Evolutionary conservation across 768 basidiomycete genomes (phyloP).

Genomic region (Calocybe gangraenosa): DNA sequence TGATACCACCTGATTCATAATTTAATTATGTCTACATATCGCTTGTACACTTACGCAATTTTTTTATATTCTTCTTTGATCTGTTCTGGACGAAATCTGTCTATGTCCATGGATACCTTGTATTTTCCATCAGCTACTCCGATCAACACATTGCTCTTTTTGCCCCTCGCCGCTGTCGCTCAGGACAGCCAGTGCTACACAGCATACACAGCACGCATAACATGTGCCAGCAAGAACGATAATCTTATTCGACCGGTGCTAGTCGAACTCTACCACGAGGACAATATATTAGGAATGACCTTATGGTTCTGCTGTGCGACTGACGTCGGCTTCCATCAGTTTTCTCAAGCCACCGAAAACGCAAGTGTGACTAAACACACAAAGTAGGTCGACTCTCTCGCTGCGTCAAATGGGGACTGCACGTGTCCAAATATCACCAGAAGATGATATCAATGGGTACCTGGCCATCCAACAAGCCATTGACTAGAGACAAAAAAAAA

Average conservation of each 20-base stretch:
- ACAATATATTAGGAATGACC: background rate
- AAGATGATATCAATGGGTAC: too few species aligned
- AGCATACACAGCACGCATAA: background rate
- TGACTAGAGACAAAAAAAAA: too few species aligned
- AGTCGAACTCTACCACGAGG: background rate
- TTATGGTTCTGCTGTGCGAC: background rate
- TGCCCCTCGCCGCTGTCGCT: background rate
- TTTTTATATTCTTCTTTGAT: background rate
- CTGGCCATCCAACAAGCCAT: too few species aligned
- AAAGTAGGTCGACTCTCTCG: too few species aligned
- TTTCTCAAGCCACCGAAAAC: too few species aligned
- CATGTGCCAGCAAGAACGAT: background rate
- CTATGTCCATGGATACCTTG: conserved; percentile 2
- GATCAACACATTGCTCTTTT: background rate
- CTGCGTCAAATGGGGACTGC: too few species aligned
- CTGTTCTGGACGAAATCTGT: background rate
- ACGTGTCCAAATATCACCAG: too few species aligned
- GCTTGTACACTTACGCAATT: background rate
- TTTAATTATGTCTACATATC: background rate
- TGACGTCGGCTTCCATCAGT: background rate
- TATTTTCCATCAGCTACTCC: conserved; percentile 3
- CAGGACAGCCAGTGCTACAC: background rate
- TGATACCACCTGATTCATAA: conserved; percentile 2
- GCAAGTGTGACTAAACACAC: too few species aligned
- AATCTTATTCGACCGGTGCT: conserved; percentile 7